Conservation (phyloP, 768 basidiomycete genomes). For the Grammothele lineata region DNA sequence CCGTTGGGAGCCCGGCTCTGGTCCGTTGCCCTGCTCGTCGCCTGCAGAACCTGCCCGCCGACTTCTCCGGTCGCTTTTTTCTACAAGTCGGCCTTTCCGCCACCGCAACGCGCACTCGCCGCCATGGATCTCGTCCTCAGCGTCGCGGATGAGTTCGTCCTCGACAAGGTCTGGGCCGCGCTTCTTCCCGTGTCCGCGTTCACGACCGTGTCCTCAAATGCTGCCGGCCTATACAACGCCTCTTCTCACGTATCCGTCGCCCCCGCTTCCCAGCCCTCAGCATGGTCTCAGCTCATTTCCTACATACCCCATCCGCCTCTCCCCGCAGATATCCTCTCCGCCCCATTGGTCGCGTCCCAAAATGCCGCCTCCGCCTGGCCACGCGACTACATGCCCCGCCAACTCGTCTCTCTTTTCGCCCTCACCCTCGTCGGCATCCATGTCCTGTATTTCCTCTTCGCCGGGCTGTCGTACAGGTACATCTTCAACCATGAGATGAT, state of each 20-base stretch:
- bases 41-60: background rate
- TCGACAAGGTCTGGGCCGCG: constrained; percentile 78
- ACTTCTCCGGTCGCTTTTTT: background rate
- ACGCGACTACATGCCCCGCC: constrained; percentile 76
- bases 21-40: constrained; percentile 1
- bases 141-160: constrained; percentile 61
- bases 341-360: constrained; percentile 19
- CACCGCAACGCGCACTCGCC: background rate
- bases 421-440: constrained; percentile 82
- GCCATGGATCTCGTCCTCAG: constrained; percentile 83
- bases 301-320: constrained; percentile 56
- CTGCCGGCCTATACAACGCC: constrained; percentile 20
- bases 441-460: constrained; percentile 84
- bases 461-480: constrained; percentile 74
- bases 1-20: background rate
- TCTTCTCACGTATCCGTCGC: constrained; percentile 35
- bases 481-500: constrained; percentile 97
- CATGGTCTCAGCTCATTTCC: constrained; percentile 52
- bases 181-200: constrained; percentile 54
- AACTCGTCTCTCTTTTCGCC: constrained; percentile 62
- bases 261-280: constrained; percentile 31
- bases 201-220: constrained; percentile 15
- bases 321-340: constrained; percentile 30
- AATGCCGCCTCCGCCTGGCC: constrained; percentile 71
- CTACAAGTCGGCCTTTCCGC: background rate